Base-by-base conservation (phyloP, 179 eudicot species). In the Beta macrorhiza region DNA sequence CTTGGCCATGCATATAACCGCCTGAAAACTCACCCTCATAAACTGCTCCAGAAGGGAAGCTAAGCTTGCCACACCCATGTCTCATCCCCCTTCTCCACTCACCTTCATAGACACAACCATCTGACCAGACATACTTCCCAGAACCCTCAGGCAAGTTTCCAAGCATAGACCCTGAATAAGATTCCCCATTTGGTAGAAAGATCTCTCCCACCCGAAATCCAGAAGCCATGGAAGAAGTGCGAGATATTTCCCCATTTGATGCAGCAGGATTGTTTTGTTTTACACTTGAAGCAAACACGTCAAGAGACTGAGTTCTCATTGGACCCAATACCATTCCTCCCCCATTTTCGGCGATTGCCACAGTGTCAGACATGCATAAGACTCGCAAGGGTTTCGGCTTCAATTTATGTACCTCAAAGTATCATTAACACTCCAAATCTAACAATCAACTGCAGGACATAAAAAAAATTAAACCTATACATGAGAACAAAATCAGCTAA, bases 1-100 rank as follows among this genome's bases (percentile, higher is more conserved):
- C 99, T 22, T 87, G 86, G 1, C 99, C 99, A 67, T 86, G 89
- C 88, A 92, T 89, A 86, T 95, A 95, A 78, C 92, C 97, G 58
- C 99, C 96, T 10, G 92, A 93, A 87, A 95, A 95, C 78, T 95
- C 97, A 78, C 99, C 99, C 82, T 93, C 91, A 37, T 93, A 95
- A 74, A 87, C 78, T 58, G 93, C 91, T 83, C 98, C 98, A 56
- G 98, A 92, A 76, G 92, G 87, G 85, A 88, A 95, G 77, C 83
- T 85, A 71, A 95, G 91, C 76, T 89, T 90, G 20, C 99, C 99
- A 77, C 82, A 78, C 72, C 98, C 99, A 82, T 91, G 90, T 79
- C 94, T 91, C 92, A 93, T 90, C 83, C 99, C 99, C 78, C 89
- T 86, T 87, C 91, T 89, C 98, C 98, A 95, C 59, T 89, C 98